Base-by-base conservation (phyloP, 768 basidiomycete genomes). In the Mrakia hoshinonis region DNA sequence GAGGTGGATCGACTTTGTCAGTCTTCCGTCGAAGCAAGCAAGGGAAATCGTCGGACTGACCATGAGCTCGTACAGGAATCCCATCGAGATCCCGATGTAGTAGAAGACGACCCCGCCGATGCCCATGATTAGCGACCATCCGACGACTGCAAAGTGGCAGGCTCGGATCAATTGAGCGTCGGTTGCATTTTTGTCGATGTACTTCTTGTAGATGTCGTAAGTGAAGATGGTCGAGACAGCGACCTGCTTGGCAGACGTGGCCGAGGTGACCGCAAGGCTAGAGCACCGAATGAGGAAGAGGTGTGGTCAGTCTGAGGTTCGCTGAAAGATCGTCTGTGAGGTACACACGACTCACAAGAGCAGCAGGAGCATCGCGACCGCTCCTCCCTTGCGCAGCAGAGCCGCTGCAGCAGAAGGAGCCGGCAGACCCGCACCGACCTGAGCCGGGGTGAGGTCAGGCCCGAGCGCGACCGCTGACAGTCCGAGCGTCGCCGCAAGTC, bases 341-440 rank as follows among this genome's bases (percentile, higher is more conserved):
- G n/a, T 3, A 31, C 13, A 29, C 11, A 13, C 13, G 39, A 58
- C 67, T 15, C 34, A 68, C 67, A 73, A 73, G 38, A 73, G 72
- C 48, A 73, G 39, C 11, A 73, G 15, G 1, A 73, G 46, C 72
- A 73, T 73, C 10, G 72, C 72, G 10, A 46, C 71, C 1, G 71
- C 71, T 46, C 94, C 93, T 0, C 85, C 82, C 74, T 90, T 83
- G 0, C 92, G 91, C 11, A 95, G 81, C 10, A 97, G 81, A 0
- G 91, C 89, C 1, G 87, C 83, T 1, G 92, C 92, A 0, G 91
- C 90, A 1, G 92, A 87, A 2, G 91, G 84, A 9, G 93, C 81
- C 85, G 67, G 91, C 2, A 96, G 83, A 52, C 94, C 94, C n/a
- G 90, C 91, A 9, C 88, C 88, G 12, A 95, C 87, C 75, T 94